Evolutionary conservation across 2,329 filamentous ascomycete genomes (phyloP).

Genomic region (Colletotrichum sp.): DNA sequence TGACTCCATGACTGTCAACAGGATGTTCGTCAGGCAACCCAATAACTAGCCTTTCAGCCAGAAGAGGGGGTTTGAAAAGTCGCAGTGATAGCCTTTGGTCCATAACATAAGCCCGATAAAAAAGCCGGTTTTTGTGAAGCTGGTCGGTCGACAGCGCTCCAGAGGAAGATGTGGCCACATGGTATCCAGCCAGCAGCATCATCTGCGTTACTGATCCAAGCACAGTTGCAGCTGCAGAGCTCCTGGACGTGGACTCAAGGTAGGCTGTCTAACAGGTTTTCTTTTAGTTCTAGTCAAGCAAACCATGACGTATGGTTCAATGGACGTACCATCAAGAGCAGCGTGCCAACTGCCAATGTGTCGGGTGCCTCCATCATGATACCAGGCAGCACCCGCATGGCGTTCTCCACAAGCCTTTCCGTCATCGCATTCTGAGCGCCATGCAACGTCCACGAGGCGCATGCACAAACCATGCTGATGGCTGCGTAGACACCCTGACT

Average conservation of each 20-base stretch:
- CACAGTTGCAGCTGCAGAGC: background rate
- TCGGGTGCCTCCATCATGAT: background rate
- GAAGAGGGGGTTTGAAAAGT: background rate
- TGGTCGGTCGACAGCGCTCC: background rate
- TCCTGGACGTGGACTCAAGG: background rate
- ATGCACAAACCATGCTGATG: background rate
- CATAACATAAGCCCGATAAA: background rate
- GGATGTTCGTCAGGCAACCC: background rate
- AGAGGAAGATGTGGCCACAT: background rate
- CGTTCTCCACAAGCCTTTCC: background rate
- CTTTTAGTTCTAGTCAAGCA: background rate
- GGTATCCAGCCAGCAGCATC: background rate
- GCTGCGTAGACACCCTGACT: fast-evolving
- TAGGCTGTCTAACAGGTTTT: background rate
- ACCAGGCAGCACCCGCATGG: background rate
- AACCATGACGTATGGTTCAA: background rate
- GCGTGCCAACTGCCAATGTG: background rate
- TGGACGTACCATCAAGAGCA: background rate
- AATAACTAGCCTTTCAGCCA: fast-evolving
- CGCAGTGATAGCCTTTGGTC: background rate
- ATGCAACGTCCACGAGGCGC: background rate
- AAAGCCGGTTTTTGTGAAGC: background rate
- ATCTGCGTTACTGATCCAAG: background rate
- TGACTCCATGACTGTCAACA: background rate
- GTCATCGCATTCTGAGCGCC: background rate